Conservation (phyloP, 2,329 filamentous ascomycete species). For the Chalaropsis ovoidea region DNA sequence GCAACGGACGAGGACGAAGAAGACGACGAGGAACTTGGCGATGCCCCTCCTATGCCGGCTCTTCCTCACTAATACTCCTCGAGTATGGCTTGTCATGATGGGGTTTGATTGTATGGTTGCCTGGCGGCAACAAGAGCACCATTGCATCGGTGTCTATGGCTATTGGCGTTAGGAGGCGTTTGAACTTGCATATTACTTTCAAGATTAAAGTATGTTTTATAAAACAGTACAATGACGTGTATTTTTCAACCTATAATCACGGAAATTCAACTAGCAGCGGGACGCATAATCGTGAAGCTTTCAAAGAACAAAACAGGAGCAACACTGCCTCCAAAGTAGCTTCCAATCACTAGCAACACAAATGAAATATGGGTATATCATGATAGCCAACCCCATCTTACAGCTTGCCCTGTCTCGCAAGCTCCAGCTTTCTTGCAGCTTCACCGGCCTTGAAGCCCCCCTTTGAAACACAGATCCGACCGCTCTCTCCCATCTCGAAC, state of each 20-base stretch:
- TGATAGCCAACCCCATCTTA: conserved; percentile 32
- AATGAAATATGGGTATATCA: neutral
- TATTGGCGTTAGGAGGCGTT: conserved; percentile 22
- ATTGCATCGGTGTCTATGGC: neutral
- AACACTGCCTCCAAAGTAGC: neutral
- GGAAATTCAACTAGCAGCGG: neutral
- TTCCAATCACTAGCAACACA: neutral
- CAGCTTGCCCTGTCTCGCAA: conserved; percentile 68
- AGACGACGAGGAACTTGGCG: conserved; percentile 50
- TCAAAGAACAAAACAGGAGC: neutral
- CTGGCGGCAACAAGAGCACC: neutral
- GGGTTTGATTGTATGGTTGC: neutral
- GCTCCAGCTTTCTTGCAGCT: conserved; percentile 63
- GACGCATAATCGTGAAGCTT: neutral
- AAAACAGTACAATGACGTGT: neutral
- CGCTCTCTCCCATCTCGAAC: conserved; percentile 61
- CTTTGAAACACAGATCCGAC: conserved; percentile 62
- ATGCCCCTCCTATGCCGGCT: conserved; percentile 36
- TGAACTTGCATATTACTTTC: conserved; percentile 17
- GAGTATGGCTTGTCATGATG: conserved; percentile 9
- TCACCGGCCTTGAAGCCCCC: conserved; percentile 65
- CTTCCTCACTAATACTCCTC: conserved; percentile 32
- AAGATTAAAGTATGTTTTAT: neutral
- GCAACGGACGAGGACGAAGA: conserved; percentile 56
- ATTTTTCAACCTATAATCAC: neutral